Percentiles rank a stretch among this genome's conserved stretches.
Evolutionary conservation across 2,329 filamentous ascomycete species (phyloP).

Genomic region (Didymosphaeria variabile): DNA sequence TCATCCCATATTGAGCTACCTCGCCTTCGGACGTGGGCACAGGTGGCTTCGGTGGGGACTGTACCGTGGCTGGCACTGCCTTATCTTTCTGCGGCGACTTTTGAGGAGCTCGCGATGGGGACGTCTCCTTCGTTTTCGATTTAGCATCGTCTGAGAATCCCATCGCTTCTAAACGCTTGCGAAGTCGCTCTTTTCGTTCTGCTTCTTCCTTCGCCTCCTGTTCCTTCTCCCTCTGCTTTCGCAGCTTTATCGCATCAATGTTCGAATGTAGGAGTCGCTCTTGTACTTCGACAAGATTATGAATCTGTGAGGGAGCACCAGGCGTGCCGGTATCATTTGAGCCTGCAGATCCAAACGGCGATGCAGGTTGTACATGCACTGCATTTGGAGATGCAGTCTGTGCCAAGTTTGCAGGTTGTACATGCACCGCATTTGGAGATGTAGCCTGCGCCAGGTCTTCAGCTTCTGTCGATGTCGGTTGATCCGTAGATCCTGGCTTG

Average conservation of each 20-base stretch:
- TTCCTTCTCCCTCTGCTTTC: conserved; percentile 62
- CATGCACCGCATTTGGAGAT: conserved; percentile 44
- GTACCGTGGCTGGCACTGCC: conserved; percentile 43
- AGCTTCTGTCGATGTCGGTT: conserved; percentile 64
- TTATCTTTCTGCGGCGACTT: conserved; percentile 57
- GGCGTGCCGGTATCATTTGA: conserved; percentile 40
- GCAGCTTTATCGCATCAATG: conserved; percentile 72
- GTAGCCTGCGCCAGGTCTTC: conserved; percentile 29
- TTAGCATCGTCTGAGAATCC: conserved; percentile 61
- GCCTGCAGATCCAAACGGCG: conserved; percentile 46
- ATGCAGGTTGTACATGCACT: conserved; percentile 44
- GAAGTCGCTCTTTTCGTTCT: conserved; percentile 74
- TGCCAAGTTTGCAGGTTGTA: conserved; percentile 37
- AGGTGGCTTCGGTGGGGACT: conserved; percentile 65
- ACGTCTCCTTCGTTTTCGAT: conserved; percentile 48
- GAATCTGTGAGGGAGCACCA: conserved; percentile 58
- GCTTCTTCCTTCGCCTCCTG: conserved; percentile 77
- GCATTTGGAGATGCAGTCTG: conserved; percentile 39
- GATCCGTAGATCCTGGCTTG: conserved; percentile 89
- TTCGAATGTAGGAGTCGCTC: conserved; percentile 74
- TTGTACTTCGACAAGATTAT: conserved; percentile 72
- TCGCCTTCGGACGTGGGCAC: conserved; percentile 65
- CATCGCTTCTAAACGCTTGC: conserved; percentile 75
- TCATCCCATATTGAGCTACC: conserved; percentile 68
- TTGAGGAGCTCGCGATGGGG: conserved; percentile 44